phyloP scores from a whole-genome alignment of 2,329 filamentous ascomycete species.

The Scortechinia acanthostroma region DNA sequence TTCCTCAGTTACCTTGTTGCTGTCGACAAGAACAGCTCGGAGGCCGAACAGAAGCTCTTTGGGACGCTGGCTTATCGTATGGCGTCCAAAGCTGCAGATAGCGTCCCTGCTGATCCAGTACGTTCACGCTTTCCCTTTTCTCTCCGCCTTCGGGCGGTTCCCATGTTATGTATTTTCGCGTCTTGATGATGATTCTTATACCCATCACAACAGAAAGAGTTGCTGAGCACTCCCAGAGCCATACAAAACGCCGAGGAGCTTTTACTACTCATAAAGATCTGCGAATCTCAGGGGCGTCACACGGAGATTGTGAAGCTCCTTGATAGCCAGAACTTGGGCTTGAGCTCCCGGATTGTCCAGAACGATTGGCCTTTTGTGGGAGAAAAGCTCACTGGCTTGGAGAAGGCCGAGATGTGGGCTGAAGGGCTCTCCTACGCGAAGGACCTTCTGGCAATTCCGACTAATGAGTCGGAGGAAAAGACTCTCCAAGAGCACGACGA shows the following conservation, averaged over 20 bases:
- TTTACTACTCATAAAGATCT: slow-evolving; percentile 29
- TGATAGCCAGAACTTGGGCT: slow-evolving; percentile 26
- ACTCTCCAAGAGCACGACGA: background rate
- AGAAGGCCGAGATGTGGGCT: background rate
- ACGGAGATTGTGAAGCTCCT: slow-evolving; percentile 29
- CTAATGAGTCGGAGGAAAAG: slow-evolving; percentile 13
- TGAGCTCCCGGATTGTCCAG: slow-evolving; percentile 28
- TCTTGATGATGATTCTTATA: slow-evolving; percentile 4
- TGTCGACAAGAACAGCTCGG: slow-evolving; percentile 20
- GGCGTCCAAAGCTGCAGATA: slow-evolving; percentile 33
- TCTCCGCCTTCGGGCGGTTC: too few species aligned
- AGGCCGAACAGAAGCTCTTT: slow-evolving; percentile 31
- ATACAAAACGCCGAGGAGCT: slow-evolving; percentile 36
- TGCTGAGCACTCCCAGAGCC: slow-evolving; percentile 26
- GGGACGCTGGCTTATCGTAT: slow-evolving; percentile 39
- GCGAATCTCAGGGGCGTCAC: slow-evolving; percentile 25
- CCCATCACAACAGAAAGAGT: slow-evolving; percentile 22
- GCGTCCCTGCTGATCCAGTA: slow-evolving; percentile 31
- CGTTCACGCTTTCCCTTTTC: slow-evolving; percentile 2
- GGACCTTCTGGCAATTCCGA: slow-evolving; percentile 11
- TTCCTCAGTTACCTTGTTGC: slow-evolving; percentile 32
- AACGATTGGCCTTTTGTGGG: slow-evolving; percentile 30
- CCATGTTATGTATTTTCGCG: too few species aligned
- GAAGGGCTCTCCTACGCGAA: background rate
- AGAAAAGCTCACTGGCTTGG: slow-evolving; percentile 12